These are phyloP conservation scores for Tetracentron sinense DNA, from an alignment of 164 flowering plant genomes.

Conservation along the genomic window DNA sequence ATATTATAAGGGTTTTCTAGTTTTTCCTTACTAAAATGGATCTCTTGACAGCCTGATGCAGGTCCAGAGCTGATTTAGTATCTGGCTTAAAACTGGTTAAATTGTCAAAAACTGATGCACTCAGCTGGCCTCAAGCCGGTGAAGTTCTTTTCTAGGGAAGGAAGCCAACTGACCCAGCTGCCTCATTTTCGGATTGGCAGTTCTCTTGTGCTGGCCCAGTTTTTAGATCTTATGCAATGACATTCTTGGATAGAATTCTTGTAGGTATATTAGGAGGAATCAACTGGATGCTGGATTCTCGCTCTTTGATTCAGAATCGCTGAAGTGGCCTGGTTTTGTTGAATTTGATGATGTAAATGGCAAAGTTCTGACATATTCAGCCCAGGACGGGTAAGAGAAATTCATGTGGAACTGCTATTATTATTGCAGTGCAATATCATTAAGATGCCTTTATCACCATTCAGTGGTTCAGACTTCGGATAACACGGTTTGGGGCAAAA, in stretches of 20 bases:
- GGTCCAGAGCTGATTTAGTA: too few species aligned
- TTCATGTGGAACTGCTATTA: background rate
- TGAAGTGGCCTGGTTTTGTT: background rate
- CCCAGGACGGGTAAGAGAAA: background rate
- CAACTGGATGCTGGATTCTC: background rate
- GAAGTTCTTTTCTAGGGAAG: too few species aligned
- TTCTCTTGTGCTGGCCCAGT: too few species aligned
- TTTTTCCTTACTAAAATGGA: too few species aligned
- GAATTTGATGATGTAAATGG: background rate
- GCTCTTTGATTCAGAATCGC: background rate
- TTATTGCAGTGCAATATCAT: background rate
- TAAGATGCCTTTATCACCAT: background rate
- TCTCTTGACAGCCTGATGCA: too few species aligned
- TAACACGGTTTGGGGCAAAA: background rate
- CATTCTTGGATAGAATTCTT: background rate
- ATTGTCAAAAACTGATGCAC: too few species aligned
- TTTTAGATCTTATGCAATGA: background rate
- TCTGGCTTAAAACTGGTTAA: too few species aligned
- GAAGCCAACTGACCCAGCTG: too few species aligned
- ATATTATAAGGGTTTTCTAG: too few species aligned
- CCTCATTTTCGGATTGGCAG: too few species aligned
- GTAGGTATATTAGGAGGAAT: background rate
- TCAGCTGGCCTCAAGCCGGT: too few species aligned
- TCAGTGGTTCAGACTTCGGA: background rate
- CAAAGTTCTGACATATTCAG: background rate